phyloP scores from a whole-genome alignment of 805 yeast species.

The Cyberlindnera euphorbiiphila region DNA sequence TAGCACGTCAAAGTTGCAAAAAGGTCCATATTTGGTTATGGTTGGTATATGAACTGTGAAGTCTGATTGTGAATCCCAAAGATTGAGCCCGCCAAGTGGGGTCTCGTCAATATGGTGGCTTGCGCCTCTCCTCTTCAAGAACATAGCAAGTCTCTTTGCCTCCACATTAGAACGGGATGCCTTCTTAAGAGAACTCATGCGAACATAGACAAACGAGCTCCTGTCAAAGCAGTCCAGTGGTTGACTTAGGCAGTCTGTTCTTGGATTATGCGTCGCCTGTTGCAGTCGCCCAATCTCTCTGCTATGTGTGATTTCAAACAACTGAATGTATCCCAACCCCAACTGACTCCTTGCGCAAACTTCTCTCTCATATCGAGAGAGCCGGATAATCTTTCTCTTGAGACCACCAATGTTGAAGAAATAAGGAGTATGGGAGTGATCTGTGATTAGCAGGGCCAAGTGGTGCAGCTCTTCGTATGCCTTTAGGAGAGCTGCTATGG shows the following conservation, averaged over 20 bases:
- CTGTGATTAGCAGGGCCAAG: conserved; percentile 4
- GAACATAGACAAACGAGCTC: conserved; percentile 5
- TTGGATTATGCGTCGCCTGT: conserved; percentile 4
- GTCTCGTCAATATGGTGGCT: conserved; percentile 8
- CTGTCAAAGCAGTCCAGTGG: background rate
- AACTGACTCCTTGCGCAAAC: background rate
- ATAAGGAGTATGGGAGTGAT: conserved; percentile 2
- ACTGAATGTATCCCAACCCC: conserved; percentile 1
- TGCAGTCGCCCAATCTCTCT: background rate
- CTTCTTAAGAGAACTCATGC: conserved; percentile 1
- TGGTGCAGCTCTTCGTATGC: conserved; percentile 4
- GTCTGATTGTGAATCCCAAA: conserved; percentile 2
- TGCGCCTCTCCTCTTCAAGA: conserved; percentile 3
- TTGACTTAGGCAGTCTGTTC: background rate
- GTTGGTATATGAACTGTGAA: conserved; percentile 1
- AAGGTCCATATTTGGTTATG: background rate
- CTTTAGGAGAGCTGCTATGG: conserved; percentile 2
- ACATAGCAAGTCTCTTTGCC: conserved; percentile 5
- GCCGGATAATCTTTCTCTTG: background rate
- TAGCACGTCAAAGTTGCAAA: conserved; percentile 1
- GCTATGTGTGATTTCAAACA: conserved; percentile 3
- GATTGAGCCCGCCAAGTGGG: conserved; percentile 3
- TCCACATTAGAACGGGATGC: conserved; percentile 4
- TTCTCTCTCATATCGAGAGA: background rate
- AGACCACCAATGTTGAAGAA: conserved; percentile 6